Evolutionary conservation across 2,329 filamentous ascomycete genomes (phyloP), one percentile per base, ranked within the genome.

Genomic region (Colletotrichum lini): DNA sequence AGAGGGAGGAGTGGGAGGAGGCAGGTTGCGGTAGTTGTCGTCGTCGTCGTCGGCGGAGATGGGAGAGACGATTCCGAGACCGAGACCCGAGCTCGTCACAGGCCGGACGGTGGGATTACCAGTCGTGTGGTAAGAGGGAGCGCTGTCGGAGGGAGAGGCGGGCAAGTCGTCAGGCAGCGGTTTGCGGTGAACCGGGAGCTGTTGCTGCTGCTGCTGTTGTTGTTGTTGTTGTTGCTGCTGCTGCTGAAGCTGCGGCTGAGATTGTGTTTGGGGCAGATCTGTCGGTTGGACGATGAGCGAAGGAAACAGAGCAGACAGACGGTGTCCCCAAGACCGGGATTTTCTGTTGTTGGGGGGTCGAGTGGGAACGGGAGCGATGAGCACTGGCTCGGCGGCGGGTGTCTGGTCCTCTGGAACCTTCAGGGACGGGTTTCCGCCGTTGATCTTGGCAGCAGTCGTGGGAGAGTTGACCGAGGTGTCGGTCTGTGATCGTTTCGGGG

Each of bases 221-320:
- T 35, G 30, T 9, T 35, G 30, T 9, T 35, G 30, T 9, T 35
- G 44, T 75, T 63, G 49, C 67, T 61, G 44, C 35, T n/a, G 67
- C 35, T 59, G 66, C 9, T 35, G 59, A 26, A 26, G 26, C 60
- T 67, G 64, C 57, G 35, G 35, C 65, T 30, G 68, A n/a, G 56
- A 45, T 54, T 40, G 68, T 18, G 74, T 66, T 65, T 74, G 73
- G 44, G 73, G 66, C 45, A 76, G 66, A 73, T 82, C 81, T 78
- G 77, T 69, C 60, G 77, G 73, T 52, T 78, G 77, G 67, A 79
- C 64, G 57, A 80, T 83, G 78, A 84, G 82, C 74, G 80, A 78
- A 58, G 81, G 82, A 57, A 82, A 75, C 52, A 82, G 75, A 23
- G 79, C 78, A 52, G 81, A 82, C 53, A 82, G 71, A 69, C 82